Evolutionary conservation across 1,284 basidiomycete genomes (phyloP), one percentile per base, ranked within the genome.

Genomic region (Leccinum brunneo-olivaceum): DNA sequence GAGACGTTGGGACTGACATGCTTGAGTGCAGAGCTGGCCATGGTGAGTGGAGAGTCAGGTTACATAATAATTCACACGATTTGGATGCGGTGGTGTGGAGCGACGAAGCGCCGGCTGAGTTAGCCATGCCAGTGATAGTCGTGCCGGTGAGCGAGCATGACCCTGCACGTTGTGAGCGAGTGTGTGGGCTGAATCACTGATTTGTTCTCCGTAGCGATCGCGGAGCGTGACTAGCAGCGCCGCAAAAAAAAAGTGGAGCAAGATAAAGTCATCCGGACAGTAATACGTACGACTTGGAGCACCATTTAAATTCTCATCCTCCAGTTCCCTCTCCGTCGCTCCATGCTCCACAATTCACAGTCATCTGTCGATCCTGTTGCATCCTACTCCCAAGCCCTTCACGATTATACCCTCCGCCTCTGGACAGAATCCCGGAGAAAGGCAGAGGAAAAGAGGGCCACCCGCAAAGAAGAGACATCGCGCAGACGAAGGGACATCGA

Each of bases 401-500:
- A 83, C 57, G 71, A 81, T 45, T 84, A 83, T 52, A 85, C 81
- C 25, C 72, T 83, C 43, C 69, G 60, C 32, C 68, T 82, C 36
- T 84, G 81, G 81, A 76, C 76, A 38, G 77, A 84, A 56, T 80
- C 81, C 10, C 68, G 79, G 53, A 71, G 73, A 51, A 58, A 70
- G 44, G 74, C 73, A 28, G 80, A 83, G 56, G 76, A 80, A 56
- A 68, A 67, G 53, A 64, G 55, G 34, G 47, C 49, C 16, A 34
- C 45, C 40, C 53, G 44, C 42, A 61, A 55, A 41, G 61, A 60
- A 30, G 59, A 56, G 25, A 33, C 53, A 34, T 52, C 50, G 39
- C 54, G 53, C 44, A 54, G 51, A 50, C 55, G 50, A 42, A 55
- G 46, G 43, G 53, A 54, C 34, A 44, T 45, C 33, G 41, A 61